These are phyloP conservation scores for Purshia tridentata DNA, from an alignment of 306 rosid species.

Conservation along the genomic window DNA sequence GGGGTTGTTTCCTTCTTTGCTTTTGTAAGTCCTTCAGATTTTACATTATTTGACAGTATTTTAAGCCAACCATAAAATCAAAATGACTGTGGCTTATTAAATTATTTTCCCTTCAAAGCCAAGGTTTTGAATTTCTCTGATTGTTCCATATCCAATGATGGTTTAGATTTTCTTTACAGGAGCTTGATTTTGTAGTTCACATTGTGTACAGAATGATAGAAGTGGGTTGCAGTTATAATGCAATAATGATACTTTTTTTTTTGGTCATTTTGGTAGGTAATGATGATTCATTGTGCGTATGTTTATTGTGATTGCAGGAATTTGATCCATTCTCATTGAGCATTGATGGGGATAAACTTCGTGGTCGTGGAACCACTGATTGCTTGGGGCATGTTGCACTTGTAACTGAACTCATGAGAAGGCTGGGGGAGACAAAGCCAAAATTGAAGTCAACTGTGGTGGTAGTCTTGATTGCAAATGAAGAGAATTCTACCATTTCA, in stretches of 20 bases:
- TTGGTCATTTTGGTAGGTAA: not conserved
- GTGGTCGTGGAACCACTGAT: conserved; percentile 95
- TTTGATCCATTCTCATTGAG: conserved; percentile 91
- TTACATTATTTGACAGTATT: not conserved
- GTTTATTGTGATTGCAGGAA: conserved; percentile 44
- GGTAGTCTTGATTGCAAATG: conserved; percentile 84
- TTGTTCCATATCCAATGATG: not conserved
- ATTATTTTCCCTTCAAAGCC: not conserved
- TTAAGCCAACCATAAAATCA: not conserved
- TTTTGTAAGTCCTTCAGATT: not conserved
- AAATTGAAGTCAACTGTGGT: conserved; percentile 76
- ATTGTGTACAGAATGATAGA: not conserved
- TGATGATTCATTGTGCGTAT: not conserved
- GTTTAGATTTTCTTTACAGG: not conserved
- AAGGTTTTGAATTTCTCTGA: not conserved
- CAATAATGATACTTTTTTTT: no score
- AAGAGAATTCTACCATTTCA: conserved; percentile 77
- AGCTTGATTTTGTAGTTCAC: not conserved
- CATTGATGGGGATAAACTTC: conserved; percentile 80
- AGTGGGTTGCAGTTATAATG: not conserved
- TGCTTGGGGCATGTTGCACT: conserved; percentile 95
- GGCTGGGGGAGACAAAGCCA: conserved; percentile 73
- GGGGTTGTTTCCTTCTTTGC: not conserved
- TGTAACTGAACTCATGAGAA: conserved; percentile 75
- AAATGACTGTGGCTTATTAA: not conserved